Evolutionary conservation across 1,284 basidiomycete genomes (phyloP).

Genomic region (Moesziomyces globuligerus): DNA sequence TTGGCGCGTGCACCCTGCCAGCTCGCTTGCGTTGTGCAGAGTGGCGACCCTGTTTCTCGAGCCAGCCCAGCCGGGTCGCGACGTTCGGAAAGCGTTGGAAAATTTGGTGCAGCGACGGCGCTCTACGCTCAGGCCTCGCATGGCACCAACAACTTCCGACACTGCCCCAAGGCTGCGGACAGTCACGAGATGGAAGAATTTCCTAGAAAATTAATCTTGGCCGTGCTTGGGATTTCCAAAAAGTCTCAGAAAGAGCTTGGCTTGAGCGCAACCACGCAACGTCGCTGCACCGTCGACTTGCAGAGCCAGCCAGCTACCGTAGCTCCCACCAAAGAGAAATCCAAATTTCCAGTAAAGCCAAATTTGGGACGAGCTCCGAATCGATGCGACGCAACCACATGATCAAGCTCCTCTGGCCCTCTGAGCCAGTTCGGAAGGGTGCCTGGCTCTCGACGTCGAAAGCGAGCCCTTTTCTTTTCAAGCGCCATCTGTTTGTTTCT

Average conservation of each 20-base stretch:
- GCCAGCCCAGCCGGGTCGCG: too few species aligned
- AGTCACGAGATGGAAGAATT: background rate
- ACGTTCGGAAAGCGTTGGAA: background rate
- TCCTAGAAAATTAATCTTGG: background rate
- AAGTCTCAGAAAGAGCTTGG: too few species aligned
- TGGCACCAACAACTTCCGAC: background rate
- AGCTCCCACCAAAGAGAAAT: background rate
- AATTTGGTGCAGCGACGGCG: background rate
- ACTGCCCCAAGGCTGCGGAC: background rate
- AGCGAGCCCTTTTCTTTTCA: background rate
- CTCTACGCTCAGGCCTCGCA: too few species aligned
- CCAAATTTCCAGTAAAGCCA: background rate
- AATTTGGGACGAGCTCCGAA: background rate
- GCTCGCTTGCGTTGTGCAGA: background rate
- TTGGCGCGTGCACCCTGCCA: constrained; percentile 3
- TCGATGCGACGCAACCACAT: background rate
- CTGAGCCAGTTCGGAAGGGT: background rate
- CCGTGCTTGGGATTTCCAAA: too few species aligned
- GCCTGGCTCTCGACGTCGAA: background rate
- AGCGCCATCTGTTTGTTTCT: background rate
- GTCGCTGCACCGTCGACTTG: background rate
- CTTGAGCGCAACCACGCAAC: too few species aligned
- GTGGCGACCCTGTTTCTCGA: constrained; percentile 12
- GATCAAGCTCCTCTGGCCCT: background rate
- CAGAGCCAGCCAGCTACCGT: too few species aligned